Conservation (phyloP, 306 rosid species). For the Canavalia ensiformis region DNA sequence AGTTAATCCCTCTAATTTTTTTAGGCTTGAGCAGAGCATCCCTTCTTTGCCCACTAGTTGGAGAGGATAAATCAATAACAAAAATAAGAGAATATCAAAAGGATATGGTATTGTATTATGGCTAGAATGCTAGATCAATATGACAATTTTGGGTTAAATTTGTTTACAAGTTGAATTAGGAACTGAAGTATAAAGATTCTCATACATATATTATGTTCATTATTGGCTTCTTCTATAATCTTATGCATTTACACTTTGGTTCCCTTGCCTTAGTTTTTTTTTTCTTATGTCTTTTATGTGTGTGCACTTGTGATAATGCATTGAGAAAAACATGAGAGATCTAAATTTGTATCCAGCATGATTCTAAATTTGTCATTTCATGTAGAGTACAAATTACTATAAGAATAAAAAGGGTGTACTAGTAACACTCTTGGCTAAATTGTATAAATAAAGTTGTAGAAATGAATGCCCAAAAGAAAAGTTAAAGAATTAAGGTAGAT, state of each 20-base stretch:
- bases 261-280: not conserved
- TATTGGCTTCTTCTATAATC: not conserved
- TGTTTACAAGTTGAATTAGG: constrained; percentile 10
- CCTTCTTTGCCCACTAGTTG: constrained; percentile 43
- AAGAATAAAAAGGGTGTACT: no score
- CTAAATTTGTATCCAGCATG: no score
- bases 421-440: no score
- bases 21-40: constrained; percentile 66
- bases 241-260: not conserved
- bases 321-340: not conserved
- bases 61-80: constrained; percentile 23
- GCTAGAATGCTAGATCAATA: constrained; percentile 26
- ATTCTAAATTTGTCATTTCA: no score
- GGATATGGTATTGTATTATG: not conserved
- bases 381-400: no score
- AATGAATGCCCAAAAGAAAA: no score
- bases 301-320: not conserved
- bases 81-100: constrained; percentile 5
- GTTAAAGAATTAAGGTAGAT: no score
- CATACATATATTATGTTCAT: not conserved
- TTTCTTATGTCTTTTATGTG: not conserved
- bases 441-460: no score
- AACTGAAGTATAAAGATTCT: constrained; percentile 17
- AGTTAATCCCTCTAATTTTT: constrained; percentile 63
- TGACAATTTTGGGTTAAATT: not conserved